A percentile compares a stretch with the other conserved stretches of the same genome.
Conservation (phyloP, 2,329 filamentous ascomycete genomes). For the Colletotrichum zoysiae region DNA sequence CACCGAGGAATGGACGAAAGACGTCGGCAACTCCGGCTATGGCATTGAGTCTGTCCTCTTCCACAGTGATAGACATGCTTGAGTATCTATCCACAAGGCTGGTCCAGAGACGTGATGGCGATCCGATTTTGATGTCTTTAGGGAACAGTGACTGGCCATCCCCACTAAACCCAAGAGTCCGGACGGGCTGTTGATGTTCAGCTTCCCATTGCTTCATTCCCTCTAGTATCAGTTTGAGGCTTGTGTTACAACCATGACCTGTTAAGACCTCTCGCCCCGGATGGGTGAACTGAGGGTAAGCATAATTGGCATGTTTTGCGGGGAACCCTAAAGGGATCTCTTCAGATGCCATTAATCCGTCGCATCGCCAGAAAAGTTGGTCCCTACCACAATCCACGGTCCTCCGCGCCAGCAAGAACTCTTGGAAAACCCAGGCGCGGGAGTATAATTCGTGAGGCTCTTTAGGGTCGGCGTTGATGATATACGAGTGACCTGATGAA, state of each 20-base stretch:
- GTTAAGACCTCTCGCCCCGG: not conserved
- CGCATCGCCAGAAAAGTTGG: not conserved
- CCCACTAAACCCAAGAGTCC: too few relatives aligned
- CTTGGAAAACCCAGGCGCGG: not conserved
- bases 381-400: not conserved
- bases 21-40: not conserved
- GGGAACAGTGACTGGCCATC: too few relatives aligned
- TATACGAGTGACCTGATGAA: too few relatives aligned
- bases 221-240: too few relatives aligned
- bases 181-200: too few relatives aligned
- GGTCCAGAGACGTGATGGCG: not conserved
- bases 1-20: not conserved
- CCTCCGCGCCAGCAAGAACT: not conserved
- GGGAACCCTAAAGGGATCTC: not conserved
- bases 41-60: not conserved
- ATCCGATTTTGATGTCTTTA: too few relatives aligned
- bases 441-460: not conserved
- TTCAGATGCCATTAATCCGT: not conserved
- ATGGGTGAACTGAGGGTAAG: not conserved
- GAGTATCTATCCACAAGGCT: not conserved
- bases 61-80: not conserved
- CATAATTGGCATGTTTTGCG: not conserved
- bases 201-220: too few relatives aligned
- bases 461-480: fast-evolving
- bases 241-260: too few relatives aligned